Percentiles rank a stretch among this genome's conserved stretches.
These are phyloP conservation scores for Drechslerella dactyloides DNA, from an alignment of 2,329 filamentous ascomycete species.

Conservation along the genomic window DNA sequence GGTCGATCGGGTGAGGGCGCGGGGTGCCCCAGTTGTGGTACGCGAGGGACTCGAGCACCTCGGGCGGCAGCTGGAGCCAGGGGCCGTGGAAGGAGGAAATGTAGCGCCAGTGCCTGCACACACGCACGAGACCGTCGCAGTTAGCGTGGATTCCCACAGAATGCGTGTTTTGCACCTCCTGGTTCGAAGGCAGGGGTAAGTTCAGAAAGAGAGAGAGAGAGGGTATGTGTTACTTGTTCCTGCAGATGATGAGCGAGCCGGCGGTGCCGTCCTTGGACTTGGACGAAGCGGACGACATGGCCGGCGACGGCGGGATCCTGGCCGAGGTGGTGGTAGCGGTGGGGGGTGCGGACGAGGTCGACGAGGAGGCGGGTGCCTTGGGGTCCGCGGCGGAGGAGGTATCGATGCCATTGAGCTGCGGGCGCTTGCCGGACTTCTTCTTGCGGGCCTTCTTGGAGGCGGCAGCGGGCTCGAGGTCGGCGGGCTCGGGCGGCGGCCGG, in stretches of 20 bases:
- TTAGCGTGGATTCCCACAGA: too few relatives aligned
- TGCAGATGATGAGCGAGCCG: slow-evolving; percentile 47
- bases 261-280: slow-evolving; percentile 48
- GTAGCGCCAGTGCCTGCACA: slow-evolving; percentile 78
- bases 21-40: slow-evolving; percentile 80
- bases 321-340: slow-evolving; percentile 32
- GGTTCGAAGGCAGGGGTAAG: too few relatives aligned
- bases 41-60: slow-evolving; percentile 78
- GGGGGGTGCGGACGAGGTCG: slow-evolving; percentile 26
- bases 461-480: too few relatives aligned
- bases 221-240: slow-evolving; percentile 43
- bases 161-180: too few relatives aligned
- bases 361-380: slow-evolving; percentile 8
- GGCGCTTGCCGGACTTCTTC: slow-evolving; percentile 35
- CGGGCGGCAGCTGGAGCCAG: slow-evolving; percentile 79
- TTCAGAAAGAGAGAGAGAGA: too few relatives aligned
- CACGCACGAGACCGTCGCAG: too few relatives aligned
- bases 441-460: slow-evolving; percentile 32
- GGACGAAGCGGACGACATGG: slow-evolving; percentile 44
- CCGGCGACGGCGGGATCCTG: slow-evolving; percentile 46
- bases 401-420: slow-evolving; percentile 50
- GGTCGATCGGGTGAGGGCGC: slow-evolving; percentile 77
- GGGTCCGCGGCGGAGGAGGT: slow-evolving; percentile 18
- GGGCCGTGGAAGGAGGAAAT: slow-evolving; percentile 83
- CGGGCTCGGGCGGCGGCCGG: neutral